phyloP scores from a whole-genome alignment of 768 basidiomycete genomes.

The Cubamyces lactineus region DNA sequence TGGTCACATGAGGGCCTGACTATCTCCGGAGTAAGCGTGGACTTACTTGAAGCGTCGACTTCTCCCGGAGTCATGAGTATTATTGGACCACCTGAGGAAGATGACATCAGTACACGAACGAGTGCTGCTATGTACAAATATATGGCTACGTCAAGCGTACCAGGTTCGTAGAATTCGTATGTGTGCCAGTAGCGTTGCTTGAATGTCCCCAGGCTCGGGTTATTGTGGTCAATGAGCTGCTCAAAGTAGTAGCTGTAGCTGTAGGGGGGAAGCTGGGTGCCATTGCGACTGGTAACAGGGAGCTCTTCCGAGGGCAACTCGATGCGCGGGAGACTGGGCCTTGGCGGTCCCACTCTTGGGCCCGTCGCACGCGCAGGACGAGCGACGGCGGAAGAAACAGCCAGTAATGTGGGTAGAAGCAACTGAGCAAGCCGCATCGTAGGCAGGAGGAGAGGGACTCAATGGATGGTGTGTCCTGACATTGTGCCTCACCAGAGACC shows the following conservation, averaged over 20 bases:
- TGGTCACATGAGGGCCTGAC: neutral
- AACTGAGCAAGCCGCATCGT: neutral
- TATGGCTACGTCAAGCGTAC: conserved; percentile 37
- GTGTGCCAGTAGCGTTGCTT: conserved; percentile 73
- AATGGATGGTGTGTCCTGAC: neutral
- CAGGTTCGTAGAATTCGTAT: conserved; percentile 60
- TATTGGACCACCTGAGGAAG: conserved; percentile 51
- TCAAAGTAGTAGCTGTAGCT: conserved; percentile 53
- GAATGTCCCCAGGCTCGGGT: conserved; percentile 66
- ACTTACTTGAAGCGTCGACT: conserved; percentile 49
- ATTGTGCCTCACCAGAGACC: neutral
- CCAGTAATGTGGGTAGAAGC: neutral
- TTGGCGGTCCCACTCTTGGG: neutral
- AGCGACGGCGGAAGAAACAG: neutral
- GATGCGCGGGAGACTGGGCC: conserved; percentile 7
- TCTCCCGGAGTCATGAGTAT: conserved; percentile 72
- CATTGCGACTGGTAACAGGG: conserved; percentile 22
- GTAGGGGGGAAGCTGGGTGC: conserved; percentile 30
- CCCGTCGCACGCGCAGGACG: neutral
- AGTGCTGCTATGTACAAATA: too few species aligned
- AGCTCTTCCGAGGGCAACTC: neutral
- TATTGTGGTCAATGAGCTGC: conserved; percentile 50
- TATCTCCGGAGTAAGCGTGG: neutral
- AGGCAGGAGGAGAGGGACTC: neutral
- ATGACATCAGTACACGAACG: neutral